Conservation (phyloP, 1,284 basidiomycete genomes). For the Agroathelia rolfsii region DNA sequence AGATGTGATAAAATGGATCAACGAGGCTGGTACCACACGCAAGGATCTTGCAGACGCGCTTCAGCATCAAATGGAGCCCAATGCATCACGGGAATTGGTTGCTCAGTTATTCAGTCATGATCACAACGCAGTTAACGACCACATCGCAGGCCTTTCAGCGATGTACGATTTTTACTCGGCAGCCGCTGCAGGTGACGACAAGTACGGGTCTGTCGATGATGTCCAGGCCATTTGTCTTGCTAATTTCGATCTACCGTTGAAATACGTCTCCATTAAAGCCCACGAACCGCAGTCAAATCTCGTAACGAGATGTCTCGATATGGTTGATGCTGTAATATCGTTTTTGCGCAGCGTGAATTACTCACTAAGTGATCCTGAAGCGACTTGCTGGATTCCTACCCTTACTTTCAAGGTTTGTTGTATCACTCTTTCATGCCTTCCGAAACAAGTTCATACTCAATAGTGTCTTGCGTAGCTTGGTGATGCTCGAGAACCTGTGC, state of each 20-base stretch:
- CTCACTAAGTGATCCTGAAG: constrained; percentile 84
- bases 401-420: constrained; percentile 76
- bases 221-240: constrained; percentile 69
- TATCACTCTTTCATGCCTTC: constrained; percentile 5
- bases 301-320: constrained; percentile 82
- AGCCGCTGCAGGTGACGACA: constrained; percentile 49
- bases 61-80: constrained; percentile 86
- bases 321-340: constrained; percentile 71
- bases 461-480: constrained; percentile 45
- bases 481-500: constrained; percentile 70
- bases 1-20: constrained; percentile 76
- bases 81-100: constrained; percentile 71
- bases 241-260: constrained; percentile 88
- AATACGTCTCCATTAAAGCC: constrained; percentile 87
- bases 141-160: constrained; percentile 66
- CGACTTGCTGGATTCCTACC: constrained; percentile 82
- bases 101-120: constrained; percentile 88
- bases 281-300: constrained; percentile 93
- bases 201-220: constrained; percentile 42
- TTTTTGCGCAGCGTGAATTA: constrained; percentile 67
- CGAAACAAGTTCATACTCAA: constrained; percentile 5
- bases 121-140: constrained; percentile 92
- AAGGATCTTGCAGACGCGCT: constrained; percentile 85
- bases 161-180: constrained; percentile 70
- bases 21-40: constrained; percentile 71